Evolutionary conservation across 2,329 filamentous ascomycete genomes (phyloP), one percentile per base, ranked within the genome.

Genomic region (Orbilia blumenaviensis): DNA sequence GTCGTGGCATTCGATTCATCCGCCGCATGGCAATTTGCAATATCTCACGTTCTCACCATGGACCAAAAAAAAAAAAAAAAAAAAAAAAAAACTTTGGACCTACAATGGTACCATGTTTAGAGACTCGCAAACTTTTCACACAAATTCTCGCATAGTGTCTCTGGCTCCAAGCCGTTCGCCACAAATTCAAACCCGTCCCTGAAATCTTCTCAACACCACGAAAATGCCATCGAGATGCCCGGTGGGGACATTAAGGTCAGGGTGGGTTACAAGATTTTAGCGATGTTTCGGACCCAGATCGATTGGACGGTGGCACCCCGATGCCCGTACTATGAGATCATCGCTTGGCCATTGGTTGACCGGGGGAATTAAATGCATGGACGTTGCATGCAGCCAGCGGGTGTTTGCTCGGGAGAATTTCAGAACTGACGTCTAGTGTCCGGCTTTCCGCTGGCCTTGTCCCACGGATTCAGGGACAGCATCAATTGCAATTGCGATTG

Each of bases 221-320:
- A 29, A 69, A 52, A 48, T 52, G 21, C 18, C 32, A 38, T 42
- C 46, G 21, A 52, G 48, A 71, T 62, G 34, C 29, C 34, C 23
- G 21, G 67, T 34, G 34, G 56, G 66, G 67, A 72, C 10, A 66
- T 72, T 72, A 42, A 7, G 63, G 62, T 67, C 44, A 56, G 46
- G 62, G 69, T 62, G 69, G 69, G 69, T 67, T 67, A 50, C 69
- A 69, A 76, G 60, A 76, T 64, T 66, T 68, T 76, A 69, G 64
- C 58, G 50, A 66, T 36, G 67, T 72, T 72, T 72, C 67, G 60
- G 50, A 72, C 58, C 18, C 29, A 56, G 29, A 63, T 46, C 60
- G 67, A 64, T 72, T 72, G 67, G 67, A 56, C 25, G 32, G 16
- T 72, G 48, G 29, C 60, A 38, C 48, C 32, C 34, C 44, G 38